Percentiles rank a stretch among this genome's conserved stretches.
These are phyloP conservation scores for Thermothelomyces thermophilus DNA, from an alignment of 2,329 filamentous ascomycete genomes.

Conservation along the genomic window DNA sequence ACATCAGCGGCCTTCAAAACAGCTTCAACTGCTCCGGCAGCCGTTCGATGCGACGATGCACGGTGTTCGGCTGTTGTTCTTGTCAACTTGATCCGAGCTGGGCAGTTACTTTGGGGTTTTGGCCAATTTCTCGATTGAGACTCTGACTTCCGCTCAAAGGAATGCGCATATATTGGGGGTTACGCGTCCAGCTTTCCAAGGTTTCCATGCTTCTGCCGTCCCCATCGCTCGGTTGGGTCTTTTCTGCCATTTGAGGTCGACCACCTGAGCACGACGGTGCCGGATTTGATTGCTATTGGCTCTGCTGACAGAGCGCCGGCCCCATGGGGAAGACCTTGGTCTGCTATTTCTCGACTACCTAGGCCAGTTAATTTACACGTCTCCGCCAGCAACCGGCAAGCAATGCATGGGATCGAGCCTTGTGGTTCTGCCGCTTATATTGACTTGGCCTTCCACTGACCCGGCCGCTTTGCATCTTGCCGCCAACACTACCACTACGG, in stretches of 20 bases:
- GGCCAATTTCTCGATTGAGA: conserved; percentile 13
- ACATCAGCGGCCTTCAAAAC: neutral
- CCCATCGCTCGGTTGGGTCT: conserved; percentile 3
- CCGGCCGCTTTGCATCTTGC: neutral
- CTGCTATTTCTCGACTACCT: conserved; percentile 21
- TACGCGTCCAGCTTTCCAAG: conserved; percentile 23
- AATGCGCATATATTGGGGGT: conserved; percentile 25
- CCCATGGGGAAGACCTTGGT: conserved; percentile 18
- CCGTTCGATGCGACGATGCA: conserved; percentile 1
- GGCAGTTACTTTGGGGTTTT: conserved; percentile 9
- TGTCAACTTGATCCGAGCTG: conserved; percentile 5
- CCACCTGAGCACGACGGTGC: conserved; percentile 18
- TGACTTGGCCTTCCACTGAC: neutral
- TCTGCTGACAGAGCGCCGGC: conserved; percentile 12
- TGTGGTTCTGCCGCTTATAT: conserved; percentile 18
- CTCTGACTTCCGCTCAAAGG: conserved; percentile 12
- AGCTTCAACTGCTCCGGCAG: conserved; percentile 4
- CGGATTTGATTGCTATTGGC: conserved; percentile 18
- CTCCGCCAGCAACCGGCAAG: conserved; percentile 24
- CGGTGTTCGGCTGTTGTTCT: conserved; percentile 3
- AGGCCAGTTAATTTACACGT: conserved; percentile 21
- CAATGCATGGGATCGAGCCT: neutral
- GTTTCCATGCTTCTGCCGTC: conserved; percentile 5
- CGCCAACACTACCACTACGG: neutral
- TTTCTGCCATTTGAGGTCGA: conserved; percentile 12